Percentiles rank a stretch among this genome's conserved stretches.
Conservation (phyloP, 306 rosid genomes). For the Fragaria nilgerrensis region DNA sequence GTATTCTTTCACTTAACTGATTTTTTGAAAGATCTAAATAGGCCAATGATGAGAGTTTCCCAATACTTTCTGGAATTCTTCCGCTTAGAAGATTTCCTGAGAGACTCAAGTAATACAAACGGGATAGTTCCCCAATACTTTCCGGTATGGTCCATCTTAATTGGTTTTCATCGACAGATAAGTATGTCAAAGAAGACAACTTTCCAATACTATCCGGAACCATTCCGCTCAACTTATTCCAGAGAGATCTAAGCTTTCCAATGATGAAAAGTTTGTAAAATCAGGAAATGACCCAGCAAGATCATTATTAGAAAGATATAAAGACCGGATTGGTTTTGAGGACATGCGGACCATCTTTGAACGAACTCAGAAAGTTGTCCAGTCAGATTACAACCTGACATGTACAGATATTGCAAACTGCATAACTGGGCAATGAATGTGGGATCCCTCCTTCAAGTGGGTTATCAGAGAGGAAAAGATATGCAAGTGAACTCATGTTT, state of each 20-base stretch:
- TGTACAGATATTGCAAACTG: not conserved
- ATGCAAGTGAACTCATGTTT: not conserved
- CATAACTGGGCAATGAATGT: not conserved
- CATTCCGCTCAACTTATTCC: not conserved
- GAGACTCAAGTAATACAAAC: not conserved
- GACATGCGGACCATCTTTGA: not conserved
- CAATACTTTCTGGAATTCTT: not conserved
- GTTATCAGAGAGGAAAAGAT: not conserved
- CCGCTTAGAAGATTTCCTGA: not conserved
- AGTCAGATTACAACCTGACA: not conserved
- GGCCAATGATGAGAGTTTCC: fast-evolving
- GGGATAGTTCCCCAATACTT: not conserved
- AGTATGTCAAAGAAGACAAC: fast-evolving
- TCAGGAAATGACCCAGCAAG: not conserved
- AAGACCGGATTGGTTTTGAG: not conserved
- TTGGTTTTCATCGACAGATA: not conserved
- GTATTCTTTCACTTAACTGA: not conserved
- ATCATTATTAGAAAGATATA: not conserved
- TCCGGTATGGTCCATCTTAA: not conserved
- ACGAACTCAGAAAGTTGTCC: not conserved
- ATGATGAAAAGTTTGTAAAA: not conserved
- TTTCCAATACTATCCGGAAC: not conserved
- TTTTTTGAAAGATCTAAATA: not conserved
- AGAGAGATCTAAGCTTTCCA: fast-evolving
- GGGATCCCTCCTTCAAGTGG: not conserved